Evolutionary conservation across 202 grass and related monocot genomes (phyloP).

Genomic region (Cymbopogon flexuosus): DNA sequence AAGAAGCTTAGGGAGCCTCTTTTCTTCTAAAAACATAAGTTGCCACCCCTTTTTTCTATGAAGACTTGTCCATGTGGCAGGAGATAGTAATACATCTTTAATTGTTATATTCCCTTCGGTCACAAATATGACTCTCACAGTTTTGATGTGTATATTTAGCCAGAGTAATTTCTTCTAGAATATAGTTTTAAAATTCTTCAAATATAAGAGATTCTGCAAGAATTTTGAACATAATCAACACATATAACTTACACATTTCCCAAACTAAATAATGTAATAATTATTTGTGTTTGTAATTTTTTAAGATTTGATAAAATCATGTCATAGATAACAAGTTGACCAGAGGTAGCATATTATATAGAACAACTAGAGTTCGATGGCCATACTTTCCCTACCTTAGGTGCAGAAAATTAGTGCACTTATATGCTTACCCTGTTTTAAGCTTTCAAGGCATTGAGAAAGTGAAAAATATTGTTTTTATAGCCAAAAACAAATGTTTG

Average conservation of each 20-base stretch:
- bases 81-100: not conserved
- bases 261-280: not conserved
- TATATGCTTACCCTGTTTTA: constrained; percentile 25
- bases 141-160: not conserved
- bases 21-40: constrained; percentile 4
- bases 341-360: not conserved
- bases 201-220: not conserved
- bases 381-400: constrained; percentile 16
- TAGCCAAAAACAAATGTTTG: constrained; percentile 1
- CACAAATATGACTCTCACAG: not conserved
- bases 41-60: not conserved
- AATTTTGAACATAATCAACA: not conserved
- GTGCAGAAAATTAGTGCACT: not conserved
- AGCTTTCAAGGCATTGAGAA: constrained; percentile 20
- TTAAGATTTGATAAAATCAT: not conserved
- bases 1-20: not conserved
- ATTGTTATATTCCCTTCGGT: not conserved
- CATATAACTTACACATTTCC: not conserved
- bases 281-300: not conserved
- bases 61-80: not conserved
- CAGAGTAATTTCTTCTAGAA: not conserved
- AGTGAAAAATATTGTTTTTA: not conserved
- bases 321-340: not conserved
- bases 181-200: not conserved
- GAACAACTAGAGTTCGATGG: not conserved